These are phyloP conservation scores for Pleurotus ostreatus DNA, from an alignment of 768 basidiomycete species.

Conservation along the genomic window DNA sequence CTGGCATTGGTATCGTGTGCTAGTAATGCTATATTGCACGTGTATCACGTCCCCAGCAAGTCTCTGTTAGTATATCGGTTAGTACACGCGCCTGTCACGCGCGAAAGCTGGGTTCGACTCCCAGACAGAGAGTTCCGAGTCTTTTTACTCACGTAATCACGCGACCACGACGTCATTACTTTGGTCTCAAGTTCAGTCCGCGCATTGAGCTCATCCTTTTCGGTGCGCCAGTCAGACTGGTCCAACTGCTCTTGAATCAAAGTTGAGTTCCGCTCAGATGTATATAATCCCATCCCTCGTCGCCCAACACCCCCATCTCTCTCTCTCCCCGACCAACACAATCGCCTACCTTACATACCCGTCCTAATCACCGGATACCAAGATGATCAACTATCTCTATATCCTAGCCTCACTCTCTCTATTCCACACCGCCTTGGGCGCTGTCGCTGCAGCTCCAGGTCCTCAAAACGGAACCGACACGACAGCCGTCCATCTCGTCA, in stretches of 20 bases:
- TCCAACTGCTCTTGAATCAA: background rate
- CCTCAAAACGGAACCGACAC: too few species aligned
- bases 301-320: background rate
- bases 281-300: background rate
- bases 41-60: background rate
- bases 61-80: conserved; percentile 9
- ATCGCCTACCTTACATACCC: background rate
- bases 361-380: background rate
- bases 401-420: conserved; percentile 12
- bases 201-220: background rate
- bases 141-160: background rate
- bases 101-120: conserved; percentile 10
- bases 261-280: background rate
- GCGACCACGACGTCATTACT: background rate
- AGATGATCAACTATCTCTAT: conserved; percentile 7
- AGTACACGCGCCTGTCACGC: conserved; percentile 9
- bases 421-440: conserved; percentile 20
- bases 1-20: too few species aligned
- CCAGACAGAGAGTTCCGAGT: conserved; percentile 6
- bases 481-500: too few species aligned
- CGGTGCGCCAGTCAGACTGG: background rate
- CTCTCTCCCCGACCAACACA: conserved; percentile 3
- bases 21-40: background rate
- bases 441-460: background rate
- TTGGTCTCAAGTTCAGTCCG: background rate